A percentile compares a stretch with the other conserved stretches of the same genome.
Evolutionary conservation across 345 rosid genomes (phyloP).

Genomic region (Citrus reticulata): DNA sequence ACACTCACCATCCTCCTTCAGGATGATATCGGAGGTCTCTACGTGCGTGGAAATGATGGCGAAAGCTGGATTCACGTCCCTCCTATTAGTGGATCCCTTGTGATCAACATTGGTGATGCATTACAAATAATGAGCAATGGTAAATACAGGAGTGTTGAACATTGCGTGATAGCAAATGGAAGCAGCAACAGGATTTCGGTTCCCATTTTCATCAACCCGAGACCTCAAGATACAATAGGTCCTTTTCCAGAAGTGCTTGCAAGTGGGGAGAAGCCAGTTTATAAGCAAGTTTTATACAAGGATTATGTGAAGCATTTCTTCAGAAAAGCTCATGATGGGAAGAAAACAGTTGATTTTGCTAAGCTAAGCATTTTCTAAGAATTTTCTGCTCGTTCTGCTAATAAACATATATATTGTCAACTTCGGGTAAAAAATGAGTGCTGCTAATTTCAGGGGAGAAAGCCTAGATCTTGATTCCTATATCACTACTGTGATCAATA

Average conservation of each 20-base stretch:
- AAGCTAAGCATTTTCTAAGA: background rate
- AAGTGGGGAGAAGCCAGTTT: slow-evolving; percentile 15
- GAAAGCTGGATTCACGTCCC: slow-evolving; percentile 23
- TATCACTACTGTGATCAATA: background rate
- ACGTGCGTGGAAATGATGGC: slow-evolving; percentile 31
- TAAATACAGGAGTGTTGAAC: slow-evolving; percentile 22
- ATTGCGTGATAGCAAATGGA: slow-evolving; percentile 15
- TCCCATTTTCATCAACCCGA: slow-evolving; percentile 25
- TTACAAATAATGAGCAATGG: slow-evolving; percentile 30
- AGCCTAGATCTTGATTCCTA: background rate
- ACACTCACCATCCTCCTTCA: slow-evolving; percentile 42
- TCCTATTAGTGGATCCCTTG: slow-evolving; percentile 15
- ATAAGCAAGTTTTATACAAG: slow-evolving; percentile 21
- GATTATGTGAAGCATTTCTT: slow-evolving; percentile 36
- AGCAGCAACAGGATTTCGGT: slow-evolving; percentile 21
- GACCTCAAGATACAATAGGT: slow-evolving; percentile 6
- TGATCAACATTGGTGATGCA: slow-evolving; percentile 26
- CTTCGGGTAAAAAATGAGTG: too few species aligned
- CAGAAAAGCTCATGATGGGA: slow-evolving; percentile 35
- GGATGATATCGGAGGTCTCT: slow-evolving; percentile 44
- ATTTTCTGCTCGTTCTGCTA: too few species aligned
- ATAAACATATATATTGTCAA: too few species aligned
- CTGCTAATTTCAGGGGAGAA: background rate
- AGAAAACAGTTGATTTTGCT: slow-evolving; percentile 17
- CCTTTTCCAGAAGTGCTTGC: slow-evolving; percentile 23